A percentile compares a stretch with the other conserved stretches of the same genome.
Evolutionary conservation across 331 rosid genomes (phyloP).

Genomic region (Erythrophleum ivorense): DNA sequence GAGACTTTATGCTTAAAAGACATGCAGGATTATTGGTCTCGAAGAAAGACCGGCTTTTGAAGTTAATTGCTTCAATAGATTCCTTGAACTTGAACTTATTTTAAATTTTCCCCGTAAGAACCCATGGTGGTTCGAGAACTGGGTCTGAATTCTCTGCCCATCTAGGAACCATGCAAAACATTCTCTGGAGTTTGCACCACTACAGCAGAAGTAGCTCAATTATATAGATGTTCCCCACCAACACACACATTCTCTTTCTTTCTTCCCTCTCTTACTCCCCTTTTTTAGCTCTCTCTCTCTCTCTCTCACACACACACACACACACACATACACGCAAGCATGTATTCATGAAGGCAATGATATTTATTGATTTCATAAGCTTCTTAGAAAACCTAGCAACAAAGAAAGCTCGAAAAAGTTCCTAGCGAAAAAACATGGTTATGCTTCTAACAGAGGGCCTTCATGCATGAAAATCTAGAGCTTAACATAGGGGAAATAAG

Average conservation of each 20-base stretch:
- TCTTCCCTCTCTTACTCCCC: background rate
- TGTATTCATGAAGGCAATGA: conserved; percentile 25
- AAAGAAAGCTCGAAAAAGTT: conserved; percentile 41
- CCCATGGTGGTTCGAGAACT: conserved; percentile 37
- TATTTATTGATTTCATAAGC: conserved; percentile 50
- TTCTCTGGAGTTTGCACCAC: conserved; percentile 29
- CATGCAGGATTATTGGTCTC: background rate
- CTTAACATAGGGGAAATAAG: conserved; percentile 44
- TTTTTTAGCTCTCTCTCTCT: conserved; percentile 5
- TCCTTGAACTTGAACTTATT: conserved; percentile 50
- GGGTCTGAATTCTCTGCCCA: conserved; percentile 11
- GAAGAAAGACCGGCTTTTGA: conserved; percentile 36
- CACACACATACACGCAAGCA: background rate
- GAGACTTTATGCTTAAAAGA: conserved; percentile 58
- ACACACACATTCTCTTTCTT: conserved; percentile 7
- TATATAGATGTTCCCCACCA: conserved; percentile 34
- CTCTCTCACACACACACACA: background rate
- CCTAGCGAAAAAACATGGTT: conserved; percentile 39
- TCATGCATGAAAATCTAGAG: conserved; percentile 46
- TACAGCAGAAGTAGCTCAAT: conserved; percentile 16
- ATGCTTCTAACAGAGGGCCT: conserved; percentile 48
- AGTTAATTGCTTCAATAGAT: conserved; percentile 42
- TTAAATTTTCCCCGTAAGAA: background rate
- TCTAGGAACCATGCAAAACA: conserved; percentile 31
- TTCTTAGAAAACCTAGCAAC: conserved; percentile 47